A percentile compares a stretch with the other conserved stretches of the same genome.
Conservation (phyloP, 2,329 filamentous ascomycete genomes). For the Cadophora luteo-olivacea region DNA sequence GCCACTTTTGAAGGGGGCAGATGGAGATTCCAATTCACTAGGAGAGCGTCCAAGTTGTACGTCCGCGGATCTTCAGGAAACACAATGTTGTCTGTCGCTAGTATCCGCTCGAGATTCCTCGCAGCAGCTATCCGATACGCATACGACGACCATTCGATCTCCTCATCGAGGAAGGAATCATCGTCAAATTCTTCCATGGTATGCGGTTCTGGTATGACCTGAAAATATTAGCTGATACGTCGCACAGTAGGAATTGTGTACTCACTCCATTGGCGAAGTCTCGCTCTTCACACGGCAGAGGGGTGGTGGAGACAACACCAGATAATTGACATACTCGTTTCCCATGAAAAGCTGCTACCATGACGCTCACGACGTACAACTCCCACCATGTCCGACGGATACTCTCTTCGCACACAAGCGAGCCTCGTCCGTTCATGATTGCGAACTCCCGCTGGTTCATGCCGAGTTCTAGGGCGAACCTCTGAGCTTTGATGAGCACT, state of each 20-base stretch:
- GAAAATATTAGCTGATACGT: slow-evolving; percentile 46
- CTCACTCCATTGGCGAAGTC: slow-evolving; percentile 33
- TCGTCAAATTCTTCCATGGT: slow-evolving; percentile 81
- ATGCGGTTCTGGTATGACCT: slow-evolving; percentile 63
- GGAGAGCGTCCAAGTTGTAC: slow-evolving; percentile 60
- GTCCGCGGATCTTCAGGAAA: slow-evolving; percentile 58
- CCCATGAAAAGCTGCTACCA: slow-evolving; percentile 80
- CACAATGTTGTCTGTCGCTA: slow-evolving; percentile 59
- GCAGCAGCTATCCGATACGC: slow-evolving; percentile 83
- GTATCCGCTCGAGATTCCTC: slow-evolving; percentile 78
- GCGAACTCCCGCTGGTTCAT: slow-evolving; percentile 76
- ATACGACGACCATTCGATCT: slow-evolving; percentile 79
- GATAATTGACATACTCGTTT: slow-evolving; percentile 72
- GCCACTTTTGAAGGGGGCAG: slow-evolving; percentile 75
- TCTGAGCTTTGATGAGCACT: slow-evolving; percentile 70
- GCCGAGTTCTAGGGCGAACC: slow-evolving; percentile 75
- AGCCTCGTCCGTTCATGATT: slow-evolving; percentile 64
- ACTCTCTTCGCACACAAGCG: slow-evolving; percentile 77
- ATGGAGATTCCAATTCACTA: slow-evolving; percentile 79
- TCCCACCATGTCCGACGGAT: slow-evolving; percentile 93
- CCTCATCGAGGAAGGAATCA: slow-evolving; percentile 65
- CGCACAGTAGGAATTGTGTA: neutral
- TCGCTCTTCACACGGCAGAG: slow-evolving; percentile 78
- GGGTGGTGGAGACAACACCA: slow-evolving; percentile 69
- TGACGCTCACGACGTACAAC: slow-evolving; percentile 68